Conservation (phyloP, 1,139 yeast genomes). For the Suhomyces taliae region DNA sequence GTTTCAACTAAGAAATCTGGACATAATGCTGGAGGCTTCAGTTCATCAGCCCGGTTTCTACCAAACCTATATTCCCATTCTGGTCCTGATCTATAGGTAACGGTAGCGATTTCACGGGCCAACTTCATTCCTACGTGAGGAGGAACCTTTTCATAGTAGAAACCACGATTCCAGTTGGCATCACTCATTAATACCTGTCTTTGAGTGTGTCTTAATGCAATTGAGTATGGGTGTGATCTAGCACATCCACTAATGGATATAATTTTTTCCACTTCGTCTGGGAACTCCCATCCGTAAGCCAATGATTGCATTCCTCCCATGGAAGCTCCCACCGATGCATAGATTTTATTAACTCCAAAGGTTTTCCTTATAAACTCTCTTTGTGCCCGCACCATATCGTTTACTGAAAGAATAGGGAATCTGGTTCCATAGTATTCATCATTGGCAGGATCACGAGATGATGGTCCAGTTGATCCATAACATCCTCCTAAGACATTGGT, state of each 20-base stretch:
- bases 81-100: conserved; percentile 92
- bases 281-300: conserved; percentile 84
- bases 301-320: conserved; percentile 98
- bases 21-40: conserved; percentile 79
- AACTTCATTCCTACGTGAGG: conserved; percentile 96
- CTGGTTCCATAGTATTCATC: conserved; percentile 73
- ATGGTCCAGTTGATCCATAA: conserved; percentile 94
- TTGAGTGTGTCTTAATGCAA: conserved; percentile 91
- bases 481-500: conserved; percentile 94
- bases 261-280: conserved; percentile 69
- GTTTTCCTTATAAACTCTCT: conserved; percentile 61
- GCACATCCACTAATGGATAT: conserved; percentile 89
- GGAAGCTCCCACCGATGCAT: conserved; percentile 86
- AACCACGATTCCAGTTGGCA: conserved; percentile 92
- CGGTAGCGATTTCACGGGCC: conserved; percentile 91
- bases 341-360: conserved; percentile 61
- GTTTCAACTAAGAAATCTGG: conserved; percentile 93
- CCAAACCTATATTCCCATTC: conserved; percentile 96
- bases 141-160: conserved; percentile 71
- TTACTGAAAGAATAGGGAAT: conserved; percentile 81
- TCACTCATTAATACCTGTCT: conserved; percentile 93
- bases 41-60: conserved; percentile 80
- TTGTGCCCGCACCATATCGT: conserved; percentile 92
- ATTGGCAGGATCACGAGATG: conserved; percentile 74
- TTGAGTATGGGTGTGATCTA: conserved; percentile 88